Percentiles rank a stretch among this genome's conserved stretches.
Evolutionary conservation across 768 basidiomycete species (phyloP).

Genomic region (Suillus subaureus): DNA sequence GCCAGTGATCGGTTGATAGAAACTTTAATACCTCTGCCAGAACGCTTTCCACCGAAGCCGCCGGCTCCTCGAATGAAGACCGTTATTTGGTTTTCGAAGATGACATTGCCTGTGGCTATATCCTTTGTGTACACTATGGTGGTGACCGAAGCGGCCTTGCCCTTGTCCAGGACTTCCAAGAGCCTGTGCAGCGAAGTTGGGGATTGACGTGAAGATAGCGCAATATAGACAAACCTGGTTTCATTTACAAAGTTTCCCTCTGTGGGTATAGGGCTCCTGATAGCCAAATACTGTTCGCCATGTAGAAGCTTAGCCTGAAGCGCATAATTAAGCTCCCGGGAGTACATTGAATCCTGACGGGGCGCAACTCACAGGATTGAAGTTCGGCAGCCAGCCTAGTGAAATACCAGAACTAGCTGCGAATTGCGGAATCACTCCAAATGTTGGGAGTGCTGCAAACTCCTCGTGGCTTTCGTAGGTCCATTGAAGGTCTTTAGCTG

Average conservation of each 20-base stretch:
- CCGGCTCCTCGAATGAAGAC: slow-evolving; percentile 92
- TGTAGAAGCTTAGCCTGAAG: slow-evolving; percentile 91
- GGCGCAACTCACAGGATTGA: slow-evolving; percentile 77
- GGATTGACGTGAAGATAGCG: not conserved
- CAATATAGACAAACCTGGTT: slow-evolving; percentile 51
- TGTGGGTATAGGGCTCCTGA: slow-evolving; percentile 86
- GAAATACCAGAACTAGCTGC: slow-evolving; percentile 63
- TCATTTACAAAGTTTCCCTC: slow-evolving; percentile 77
- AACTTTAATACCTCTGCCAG: slow-evolving; percentile 63
- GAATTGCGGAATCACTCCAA: slow-evolving; percentile 95
- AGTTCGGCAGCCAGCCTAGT: slow-evolving; percentile 92
- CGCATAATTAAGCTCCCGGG: not conserved
- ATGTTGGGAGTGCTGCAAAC: slow-evolving; percentile 88
- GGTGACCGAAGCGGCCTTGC: slow-evolving; percentile 92
- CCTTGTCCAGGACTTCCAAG: slow-evolving; percentile 85
- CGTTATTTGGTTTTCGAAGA: slow-evolving; percentile 93
- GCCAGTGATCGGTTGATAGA: slow-evolving; percentile 7
- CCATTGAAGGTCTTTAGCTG: slow-evolving; percentile 90
- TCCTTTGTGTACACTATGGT: slow-evolving; percentile 79
- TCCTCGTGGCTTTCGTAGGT: slow-evolving; percentile 87
- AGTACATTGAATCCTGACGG: slow-evolving; percentile 8
- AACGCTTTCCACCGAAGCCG: slow-evolving; percentile 93
- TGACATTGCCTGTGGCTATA: slow-evolving; percentile 69
- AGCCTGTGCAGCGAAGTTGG: slow-evolving; percentile 42
- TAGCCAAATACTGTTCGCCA: slow-evolving; percentile 93